These are phyloP conservation scores for Yamadazyma epiphylla DNA, from an alignment of 1,139 yeast species.

Conservation along the genomic window DNA sequence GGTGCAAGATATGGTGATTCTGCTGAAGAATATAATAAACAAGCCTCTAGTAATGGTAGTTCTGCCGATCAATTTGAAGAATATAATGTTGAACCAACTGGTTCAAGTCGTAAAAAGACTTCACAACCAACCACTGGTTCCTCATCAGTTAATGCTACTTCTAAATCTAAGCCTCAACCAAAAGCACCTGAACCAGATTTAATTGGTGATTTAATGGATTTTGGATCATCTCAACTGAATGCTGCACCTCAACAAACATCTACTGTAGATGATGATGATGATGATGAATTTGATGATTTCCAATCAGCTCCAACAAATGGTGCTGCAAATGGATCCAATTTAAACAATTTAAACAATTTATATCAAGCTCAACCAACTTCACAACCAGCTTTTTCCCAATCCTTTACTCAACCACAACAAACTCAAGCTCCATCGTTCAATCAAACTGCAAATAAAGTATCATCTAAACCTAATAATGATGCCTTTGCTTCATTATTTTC, in stretches of 20 bases:
- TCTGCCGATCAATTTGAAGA: conserved; percentile 59
- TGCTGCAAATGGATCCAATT: conserved; percentile 21
- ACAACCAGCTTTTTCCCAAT: conserved; percentile 9
- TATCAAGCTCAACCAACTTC: conserved; percentile 21
- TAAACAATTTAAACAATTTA: conserved; percentile 38
- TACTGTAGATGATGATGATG: conserved; percentile 41
- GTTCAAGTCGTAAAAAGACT: conserved; percentile 10
- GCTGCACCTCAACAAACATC: conserved; percentile 19
- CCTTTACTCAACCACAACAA: conserved; percentile 14
- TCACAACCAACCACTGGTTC: conserved; percentile 34
- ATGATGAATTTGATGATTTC: conserved; percentile 93
- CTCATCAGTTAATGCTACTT: conserved; percentile 35
- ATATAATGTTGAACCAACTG: conserved; percentile 48
- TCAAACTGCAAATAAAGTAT: conserved; percentile 25
- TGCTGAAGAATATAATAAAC: conserved; percentile 40
- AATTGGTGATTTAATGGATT: conserved; percentile 55
- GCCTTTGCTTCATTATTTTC: conserved; percentile 83
- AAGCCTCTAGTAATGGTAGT: conserved; percentile 22
- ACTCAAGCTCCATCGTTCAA: too few species aligned
- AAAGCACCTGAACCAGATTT: conserved; percentile 37
- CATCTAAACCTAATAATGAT: conserved; percentile 35
- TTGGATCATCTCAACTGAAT: conserved; percentile 28
- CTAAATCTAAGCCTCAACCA: conserved; percentile 20
- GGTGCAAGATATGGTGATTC: conserved; percentile 64
- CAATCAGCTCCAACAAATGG: conserved; percentile 58